Percentiles rank a stretch among this genome's conserved stretches.
phyloP scores from a whole-genome alignment of 2,329 filamentous ascomycete genomes.

The Dothistroma pini region DNA sequence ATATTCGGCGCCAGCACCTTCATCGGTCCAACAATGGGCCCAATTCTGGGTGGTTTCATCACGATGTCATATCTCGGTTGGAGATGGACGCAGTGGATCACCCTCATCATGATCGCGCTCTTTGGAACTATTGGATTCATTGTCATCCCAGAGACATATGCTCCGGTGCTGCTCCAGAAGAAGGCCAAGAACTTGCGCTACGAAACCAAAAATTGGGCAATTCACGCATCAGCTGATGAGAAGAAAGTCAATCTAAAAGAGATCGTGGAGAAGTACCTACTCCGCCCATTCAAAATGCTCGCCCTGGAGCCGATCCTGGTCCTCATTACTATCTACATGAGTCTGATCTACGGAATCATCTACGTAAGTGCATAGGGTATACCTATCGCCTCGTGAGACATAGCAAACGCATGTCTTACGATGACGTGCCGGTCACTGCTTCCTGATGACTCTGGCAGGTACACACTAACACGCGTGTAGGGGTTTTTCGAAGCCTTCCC shows the following conservation, averaged over 20 bases:
- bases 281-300: constrained; percentile 39
- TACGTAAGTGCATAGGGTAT: no score
- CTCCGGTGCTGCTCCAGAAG: constrained; percentile 38
- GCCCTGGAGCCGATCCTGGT: constrained; percentile 49
- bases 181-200: constrained; percentile 56
- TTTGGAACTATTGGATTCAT: constrained; percentile 45
- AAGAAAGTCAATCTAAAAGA: constrained; percentile 42
- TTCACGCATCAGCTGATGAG: constrained; percentile 37
- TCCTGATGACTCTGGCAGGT: no score
- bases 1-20: constrained; percentile 28
- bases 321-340: constrained; percentile 39
- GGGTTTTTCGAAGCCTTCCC: constrained; percentile 33
- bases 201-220: constrained; percentile 40
- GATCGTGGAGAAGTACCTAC: constrained; percentile 53
- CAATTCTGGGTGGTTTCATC: constrained; percentile 31
- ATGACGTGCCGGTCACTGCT: no score
- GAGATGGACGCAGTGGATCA: constrained; percentile 31
- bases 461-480: no score
- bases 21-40: constrained; percentile 26
- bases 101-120: constrained; percentile 40
- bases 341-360: constrained; percentile 33
- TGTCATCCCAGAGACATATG: constrained; percentile 51
- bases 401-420: no score
- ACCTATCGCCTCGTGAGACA: no score
- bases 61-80: constrained; percentile 27